Percentiles rank a stretch among this genome's conserved stretches.
Conservation (phyloP, 495 filamentous ascomycete genomes). For the Bombardia bombarda region DNA sequence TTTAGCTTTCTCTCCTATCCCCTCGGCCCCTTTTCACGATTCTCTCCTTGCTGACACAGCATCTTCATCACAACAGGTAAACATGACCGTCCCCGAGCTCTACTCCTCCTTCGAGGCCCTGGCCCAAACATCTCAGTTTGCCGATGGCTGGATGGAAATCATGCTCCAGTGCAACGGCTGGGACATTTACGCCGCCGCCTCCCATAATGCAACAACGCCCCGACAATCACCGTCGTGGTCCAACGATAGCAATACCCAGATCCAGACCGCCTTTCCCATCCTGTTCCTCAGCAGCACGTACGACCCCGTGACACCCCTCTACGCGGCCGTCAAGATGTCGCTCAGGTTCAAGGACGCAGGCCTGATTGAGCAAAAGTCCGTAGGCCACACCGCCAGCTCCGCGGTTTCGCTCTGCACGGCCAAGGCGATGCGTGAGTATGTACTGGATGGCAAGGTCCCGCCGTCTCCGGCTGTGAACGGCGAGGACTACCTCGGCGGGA, state of each 20-base stretch:
- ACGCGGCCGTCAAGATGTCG: conserved; percentile 44
- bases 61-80: no score
- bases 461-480: conserved; percentile 24
- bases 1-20: no score
- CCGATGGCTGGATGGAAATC: conserved; percentile 35
- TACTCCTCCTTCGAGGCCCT: conserved; percentile 26
- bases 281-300: conserved; percentile 51
- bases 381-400: conserved; percentile 36
- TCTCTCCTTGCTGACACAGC: no score
- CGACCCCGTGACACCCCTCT: conserved; percentile 54
- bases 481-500: conserved; percentile 16
- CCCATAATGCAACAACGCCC: no score
- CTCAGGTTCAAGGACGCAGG: conserved; percentile 36
- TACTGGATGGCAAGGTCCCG: conserved; percentile 31
- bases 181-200: conserved; percentile 15
- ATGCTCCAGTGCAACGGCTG: conserved; percentile 38
- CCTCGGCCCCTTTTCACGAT: no score
- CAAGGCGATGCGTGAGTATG: conserved; percentile 27
- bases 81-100: no score
- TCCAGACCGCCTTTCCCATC: conserved; percentile 48
- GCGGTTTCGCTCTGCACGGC: conserved; percentile 33
- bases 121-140: conserved; percentile 30
- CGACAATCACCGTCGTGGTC: no score
- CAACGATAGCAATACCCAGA: conserved; percentile 5
- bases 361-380: conserved; percentile 35